phyloP scores from a whole-genome alignment of 73 alveolate genomes.

The Paramecium sonneborni region DNA sequence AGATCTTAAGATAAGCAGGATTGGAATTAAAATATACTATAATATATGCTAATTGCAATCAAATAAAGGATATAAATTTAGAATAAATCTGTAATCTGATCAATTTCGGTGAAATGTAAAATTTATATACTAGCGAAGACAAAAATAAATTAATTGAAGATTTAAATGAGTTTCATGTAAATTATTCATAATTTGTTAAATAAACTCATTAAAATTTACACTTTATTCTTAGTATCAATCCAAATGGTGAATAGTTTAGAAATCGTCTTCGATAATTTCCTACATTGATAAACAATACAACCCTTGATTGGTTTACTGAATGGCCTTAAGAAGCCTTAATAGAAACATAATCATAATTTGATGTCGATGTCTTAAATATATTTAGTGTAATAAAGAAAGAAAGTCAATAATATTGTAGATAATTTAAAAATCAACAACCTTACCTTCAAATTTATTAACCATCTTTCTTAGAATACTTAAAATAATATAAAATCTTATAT shows the following conservation, averaged over 20 bases:
- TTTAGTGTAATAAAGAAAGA: slow-evolving; percentile 99
- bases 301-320: slow-evolving; percentile 75
- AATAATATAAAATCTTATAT: slow-evolving; percentile 82
- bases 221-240: slow-evolving; percentile 66
- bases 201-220: slow-evolving; percentile 61
- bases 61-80: slow-evolving; percentile 10
- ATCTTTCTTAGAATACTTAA: slow-evolving; percentile 94
- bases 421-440: slow-evolving; percentile 72
- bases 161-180: slow-evolving; percentile 32
- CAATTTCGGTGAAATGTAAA: slow-evolving; percentile 63
- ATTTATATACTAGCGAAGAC: slow-evolving; percentile 63
- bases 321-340: slow-evolving; percentile 78
- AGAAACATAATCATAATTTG: slow-evolving; percentile 57
- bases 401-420: slow-evolving; percentile 84
- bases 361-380: slow-evolving; percentile 82
- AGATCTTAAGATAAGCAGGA: slow-evolving; percentile 72
- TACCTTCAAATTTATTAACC: slow-evolving; percentile 97
- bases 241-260: slow-evolving; percentile 71
- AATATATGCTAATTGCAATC: slow-evolving; percentile 47
- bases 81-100: slow-evolving; percentile 60
- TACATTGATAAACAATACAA: slow-evolving; percentile 73
- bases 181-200: slow-evolving; percentile 64
- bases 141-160: slow-evolving; percentile 67
- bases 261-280: slow-evolving; percentile 71
- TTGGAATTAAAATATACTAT: slow-evolving; percentile 81